A percentile compares a stretch with the other conserved stretches of the same genome.
These are phyloP conservation scores for Leccinum truebloodii DNA, from an alignment of 768 basidiomycete genomes.

Conservation along the genomic window DNA sequence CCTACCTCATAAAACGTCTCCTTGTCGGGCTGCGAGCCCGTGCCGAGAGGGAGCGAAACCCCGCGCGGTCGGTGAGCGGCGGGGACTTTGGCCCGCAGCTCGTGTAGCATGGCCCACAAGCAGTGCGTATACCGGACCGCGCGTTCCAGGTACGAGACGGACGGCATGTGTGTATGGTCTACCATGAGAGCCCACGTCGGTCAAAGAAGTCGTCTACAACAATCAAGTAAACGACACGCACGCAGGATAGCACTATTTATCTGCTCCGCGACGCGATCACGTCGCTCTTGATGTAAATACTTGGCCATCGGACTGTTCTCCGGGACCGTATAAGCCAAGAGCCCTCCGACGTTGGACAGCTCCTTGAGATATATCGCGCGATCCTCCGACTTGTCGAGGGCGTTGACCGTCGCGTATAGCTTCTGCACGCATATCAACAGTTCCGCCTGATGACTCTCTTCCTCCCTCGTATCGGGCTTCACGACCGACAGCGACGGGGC, in stretches of 20 bases:
- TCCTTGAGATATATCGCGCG: slow-evolving; percentile 66
- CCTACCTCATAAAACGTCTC: slow-evolving; percentile 40
- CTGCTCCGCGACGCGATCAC: slow-evolving; percentile 84
- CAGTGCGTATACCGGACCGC: slow-evolving; percentile 64
- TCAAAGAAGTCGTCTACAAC: slow-evolving; percentile 3
- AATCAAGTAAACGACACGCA: slow-evolving; percentile 39
- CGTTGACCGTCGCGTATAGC: slow-evolving; percentile 61
- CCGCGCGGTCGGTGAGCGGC: slow-evolving; percentile 42
- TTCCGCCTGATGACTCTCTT: slow-evolving; percentile 43
- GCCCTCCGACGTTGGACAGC: slow-evolving; percentile 68
- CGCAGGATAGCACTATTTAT: slow-evolving; percentile 85
- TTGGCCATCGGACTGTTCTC: slow-evolving; percentile 73
- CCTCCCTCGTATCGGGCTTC: slow-evolving; percentile 29
- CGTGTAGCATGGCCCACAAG: slow-evolving; percentile 59
- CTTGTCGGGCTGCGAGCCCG: slow-evolving; percentile 33
- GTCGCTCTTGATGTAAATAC: slow-evolving; percentile 75
- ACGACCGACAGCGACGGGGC: slow-evolving; percentile 3
- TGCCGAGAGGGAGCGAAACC: slow-evolving; percentile 43
- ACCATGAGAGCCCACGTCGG: background rate
- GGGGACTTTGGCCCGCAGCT: slow-evolving; percentile 47
- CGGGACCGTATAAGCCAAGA: slow-evolving; percentile 83
- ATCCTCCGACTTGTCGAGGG: slow-evolving; percentile 55
- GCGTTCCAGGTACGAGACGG: slow-evolving; percentile 64
- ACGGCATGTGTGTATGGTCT: slow-evolving; percentile 54
- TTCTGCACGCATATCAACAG: slow-evolving; percentile 64